Evolutionary conservation across 83 land plant genomes (phyloP).

Genomic region (Diphasiastrum complanatum): DNA sequence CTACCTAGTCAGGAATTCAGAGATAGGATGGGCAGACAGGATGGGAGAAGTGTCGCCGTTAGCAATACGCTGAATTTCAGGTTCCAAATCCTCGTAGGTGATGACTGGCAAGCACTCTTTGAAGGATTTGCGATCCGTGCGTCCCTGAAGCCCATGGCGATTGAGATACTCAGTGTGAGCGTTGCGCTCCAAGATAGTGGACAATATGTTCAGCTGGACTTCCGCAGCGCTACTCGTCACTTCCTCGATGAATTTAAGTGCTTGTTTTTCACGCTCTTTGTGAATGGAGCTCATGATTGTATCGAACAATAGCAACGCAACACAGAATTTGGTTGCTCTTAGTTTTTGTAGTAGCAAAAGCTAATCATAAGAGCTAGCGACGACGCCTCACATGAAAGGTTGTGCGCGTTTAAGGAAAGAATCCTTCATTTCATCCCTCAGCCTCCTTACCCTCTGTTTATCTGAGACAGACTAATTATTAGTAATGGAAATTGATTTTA

Average conservation of each 20-base stretch:
- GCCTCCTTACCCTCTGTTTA: too few species aligned
- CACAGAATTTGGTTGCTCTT: too few species aligned
- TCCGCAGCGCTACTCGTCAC: conserved; percentile 39
- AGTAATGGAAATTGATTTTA: too few species aligned
- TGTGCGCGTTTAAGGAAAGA: too few species aligned
- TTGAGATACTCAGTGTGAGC: conserved; percentile 56
- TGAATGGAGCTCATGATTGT: too few species aligned
- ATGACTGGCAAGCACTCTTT: conserved; percentile 49
- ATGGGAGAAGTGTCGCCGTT: conserved; percentile 65
- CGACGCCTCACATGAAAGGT: too few species aligned
- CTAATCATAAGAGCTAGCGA: too few species aligned
- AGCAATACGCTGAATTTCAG: conserved; percentile 61
- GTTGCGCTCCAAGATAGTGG: conserved; percentile 47
- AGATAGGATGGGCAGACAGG: conserved; percentile 56
- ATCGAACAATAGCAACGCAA: too few species aligned
- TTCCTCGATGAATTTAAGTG: conserved; percentile 50
- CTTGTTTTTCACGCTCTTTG: too few species aligned
- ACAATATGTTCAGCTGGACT: conserved; percentile 47
- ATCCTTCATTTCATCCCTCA: too few species aligned
- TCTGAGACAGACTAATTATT: too few species aligned
- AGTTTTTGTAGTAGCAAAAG: too few species aligned
- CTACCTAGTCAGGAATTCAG: conserved; percentile 67
- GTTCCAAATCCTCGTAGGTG: conserved; percentile 56
- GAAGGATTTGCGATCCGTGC: conserved; percentile 49
- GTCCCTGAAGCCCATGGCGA: conserved; percentile 38